phyloP scores from a whole-genome alignment of 2,329 filamentous ascomycete species.

The Escovopsis sp. region DNA sequence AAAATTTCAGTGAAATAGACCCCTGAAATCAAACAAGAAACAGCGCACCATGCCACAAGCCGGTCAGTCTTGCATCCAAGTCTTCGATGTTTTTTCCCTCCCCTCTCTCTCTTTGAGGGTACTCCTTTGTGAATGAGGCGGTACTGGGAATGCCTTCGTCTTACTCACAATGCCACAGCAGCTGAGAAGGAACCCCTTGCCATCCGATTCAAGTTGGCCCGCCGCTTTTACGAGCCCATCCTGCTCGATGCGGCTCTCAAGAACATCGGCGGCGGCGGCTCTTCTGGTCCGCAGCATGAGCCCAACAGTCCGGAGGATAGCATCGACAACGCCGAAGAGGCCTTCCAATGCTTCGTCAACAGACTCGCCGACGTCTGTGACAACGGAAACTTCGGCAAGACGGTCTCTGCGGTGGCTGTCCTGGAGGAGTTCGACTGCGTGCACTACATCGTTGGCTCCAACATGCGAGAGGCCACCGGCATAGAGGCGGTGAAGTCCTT shows the following conservation, averaged over 20 bases:
- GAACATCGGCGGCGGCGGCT: constrained; percentile 3
- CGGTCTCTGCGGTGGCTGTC: constrained; percentile 17
- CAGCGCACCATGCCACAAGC: too few species aligned
- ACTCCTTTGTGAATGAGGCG: too few species aligned
- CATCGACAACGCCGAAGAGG: constrained; percentile 9
- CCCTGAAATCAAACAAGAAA: too few species aligned
- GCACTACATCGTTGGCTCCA: constrained; percentile 19
- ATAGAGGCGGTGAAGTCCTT: constrained; percentile 2
- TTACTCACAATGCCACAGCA: background rate
- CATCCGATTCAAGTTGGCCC: constrained; percentile 9
- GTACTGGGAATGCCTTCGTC: too few species aligned
- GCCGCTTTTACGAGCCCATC: constrained; percentile 17
- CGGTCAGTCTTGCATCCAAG: too few species aligned
- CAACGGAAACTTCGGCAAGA: constrained; percentile 12
- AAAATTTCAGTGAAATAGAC: too few species aligned
- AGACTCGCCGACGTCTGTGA: constrained; percentile 19
- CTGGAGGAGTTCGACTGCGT: constrained; percentile 13
- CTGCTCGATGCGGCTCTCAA: constrained; percentile 13
- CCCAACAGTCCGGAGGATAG: background rate
- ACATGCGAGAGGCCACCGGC: constrained; percentile 6
- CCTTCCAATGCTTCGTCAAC: constrained; percentile 16
- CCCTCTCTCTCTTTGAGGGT: too few species aligned
- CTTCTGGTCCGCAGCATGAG: background rate
- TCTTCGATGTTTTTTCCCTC: too few species aligned
- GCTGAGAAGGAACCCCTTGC: background rate